Evolutionary conservation across 371 early-diverging fungal genomes (phyloP), one percentile per base, ranked within the genome.

Genomic region (Circinella minor): DNA sequence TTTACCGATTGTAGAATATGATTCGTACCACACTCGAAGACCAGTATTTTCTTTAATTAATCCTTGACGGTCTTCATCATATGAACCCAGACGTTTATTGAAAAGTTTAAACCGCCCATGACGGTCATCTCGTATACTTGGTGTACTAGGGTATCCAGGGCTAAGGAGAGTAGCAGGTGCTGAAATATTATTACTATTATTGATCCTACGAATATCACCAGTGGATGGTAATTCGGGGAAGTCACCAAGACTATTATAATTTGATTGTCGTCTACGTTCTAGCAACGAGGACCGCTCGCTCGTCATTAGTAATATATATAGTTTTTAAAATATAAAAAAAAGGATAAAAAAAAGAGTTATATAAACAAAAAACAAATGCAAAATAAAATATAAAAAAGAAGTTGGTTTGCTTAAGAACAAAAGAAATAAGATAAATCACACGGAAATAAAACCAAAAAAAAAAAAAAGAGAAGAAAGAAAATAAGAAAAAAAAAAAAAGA

Each of bases 1-100:
- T 51, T 51, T 95, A 85, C 96, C 96, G 49, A 95, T 95, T 36
- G 81, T 88, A 4, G 89, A 87, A 67, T 90, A 90, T 43, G 88
- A 86, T 68, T 88, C 87, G 71, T 85, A 87, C 88, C 89, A 88
- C 27, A 88, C 82, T 60, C 90, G 77, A 11, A 88, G 72, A 69
- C 90, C 90, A 11, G 88, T 88, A 55, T 81, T 86, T 70, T 90
- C 89, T 54, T 83, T 80, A 27, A 88, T 78, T n/a, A 90, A 59
- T 4, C 77, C 86, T 69, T 86, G 85, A 46, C 78, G 77, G 60
- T 87, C 87, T 66, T 87, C 87, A 55, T 88, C 88, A 67, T 86
- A 84, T 6, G 61, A 70, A 7, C 83, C 80, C 27, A 71, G 72
- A 10, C 86, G 77, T 61, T 77, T 80, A 49, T 79, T 79, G 17